Conservation (phyloP, 2,329 filamentous ascomycete genomes). For the Colletotrichum sp. region DNA sequence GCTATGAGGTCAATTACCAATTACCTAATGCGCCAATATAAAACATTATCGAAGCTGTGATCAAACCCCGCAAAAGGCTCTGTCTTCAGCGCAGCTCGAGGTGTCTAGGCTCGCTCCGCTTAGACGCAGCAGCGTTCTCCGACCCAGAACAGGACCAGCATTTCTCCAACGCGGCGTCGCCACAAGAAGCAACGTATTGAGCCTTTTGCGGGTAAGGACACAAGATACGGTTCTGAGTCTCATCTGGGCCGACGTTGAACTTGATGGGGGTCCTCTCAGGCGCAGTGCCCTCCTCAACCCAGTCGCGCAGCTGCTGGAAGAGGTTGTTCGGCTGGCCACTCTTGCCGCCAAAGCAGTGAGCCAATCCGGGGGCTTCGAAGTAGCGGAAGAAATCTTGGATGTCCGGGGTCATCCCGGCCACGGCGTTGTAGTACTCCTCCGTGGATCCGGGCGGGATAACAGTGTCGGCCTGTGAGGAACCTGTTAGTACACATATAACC, state of each 20-base stretch:
- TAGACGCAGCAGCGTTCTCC: not conserved
- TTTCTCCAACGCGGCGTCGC: not conserved
- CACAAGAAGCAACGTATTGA: conserved; percentile 23
- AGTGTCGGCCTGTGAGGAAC: conserved; percentile 23
- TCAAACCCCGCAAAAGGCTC: not conserved
- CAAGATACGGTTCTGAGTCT: conserved; percentile 35
- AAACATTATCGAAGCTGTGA: not conserved
- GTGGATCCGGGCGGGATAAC: conserved; percentile 21
- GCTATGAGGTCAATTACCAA: not conserved
- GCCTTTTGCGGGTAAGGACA: conserved; percentile 38
- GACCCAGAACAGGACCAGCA: not conserved
- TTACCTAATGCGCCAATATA: not conserved
- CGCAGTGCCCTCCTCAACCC: conserved; percentile 34
- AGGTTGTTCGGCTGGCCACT: conserved; percentile 25
- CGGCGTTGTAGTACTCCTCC: conserved; percentile 31
- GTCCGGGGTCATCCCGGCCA: conserved; percentile 18
- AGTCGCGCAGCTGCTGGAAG: conserved; percentile 30
- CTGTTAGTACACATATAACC: conserved; percentile 23
- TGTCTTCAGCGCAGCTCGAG: not conserved
- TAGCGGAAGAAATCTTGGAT: conserved; percentile 33
- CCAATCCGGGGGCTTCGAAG: conserved; percentile 34
- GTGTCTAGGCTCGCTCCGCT: not conserved
- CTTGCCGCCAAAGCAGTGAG: conserved; percentile 32
- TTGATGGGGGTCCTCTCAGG: conserved; percentile 23
- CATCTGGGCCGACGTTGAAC: not conserved